These are phyloP conservation scores for Yarrowia deformans DNA, from an alignment of 805 yeast genomes.

Conservation along the genomic window DNA sequence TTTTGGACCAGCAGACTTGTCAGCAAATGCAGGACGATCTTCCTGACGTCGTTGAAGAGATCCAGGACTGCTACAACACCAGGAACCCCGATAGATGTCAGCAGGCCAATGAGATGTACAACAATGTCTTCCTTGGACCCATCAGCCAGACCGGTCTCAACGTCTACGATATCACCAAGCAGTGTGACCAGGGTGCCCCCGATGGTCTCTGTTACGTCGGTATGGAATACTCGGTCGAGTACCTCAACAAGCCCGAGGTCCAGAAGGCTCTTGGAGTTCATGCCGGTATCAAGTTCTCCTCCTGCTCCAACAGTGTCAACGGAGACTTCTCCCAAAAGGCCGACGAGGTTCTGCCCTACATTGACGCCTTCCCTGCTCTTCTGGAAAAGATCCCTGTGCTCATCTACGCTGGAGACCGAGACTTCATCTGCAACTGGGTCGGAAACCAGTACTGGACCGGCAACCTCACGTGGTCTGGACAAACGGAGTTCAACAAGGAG, in stretches of 20 bases:
- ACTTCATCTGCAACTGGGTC: slow-evolving; percentile 90
- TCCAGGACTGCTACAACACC: slow-evolving; percentile 70
- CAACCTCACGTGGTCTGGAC: slow-evolving; percentile 68
- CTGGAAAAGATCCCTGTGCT: slow-evolving; percentile 76
- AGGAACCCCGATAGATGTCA: slow-evolving; percentile 79
- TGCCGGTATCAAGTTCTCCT: slow-evolving; percentile 9
- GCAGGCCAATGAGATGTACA: slow-evolving; percentile 83
- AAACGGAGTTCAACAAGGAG: slow-evolving; percentile 56
- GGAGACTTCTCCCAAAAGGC: slow-evolving; percentile 43
- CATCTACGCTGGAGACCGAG: slow-evolving; percentile 92
- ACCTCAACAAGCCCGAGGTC: slow-evolving; percentile 17
- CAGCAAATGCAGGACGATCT: not conserved
- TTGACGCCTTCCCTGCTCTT: slow-evolving; percentile 61
- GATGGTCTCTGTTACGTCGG: slow-evolving; percentile 25
- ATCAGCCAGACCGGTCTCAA: not conserved
- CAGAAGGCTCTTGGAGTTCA: slow-evolving; percentile 22
- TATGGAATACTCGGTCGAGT: slow-evolving; percentile 1
- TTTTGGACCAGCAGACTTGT: slow-evolving; percentile 56
- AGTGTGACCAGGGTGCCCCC: slow-evolving; percentile 5
- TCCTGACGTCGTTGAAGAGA: slow-evolving; percentile 54
- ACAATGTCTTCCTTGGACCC: not conserved
- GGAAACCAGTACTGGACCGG: slow-evolving; percentile 90
- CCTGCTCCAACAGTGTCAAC: not conserved
- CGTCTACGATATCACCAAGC: slow-evolving; percentile 19
- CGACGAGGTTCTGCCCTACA: slow-evolving; percentile 71